Percentiles rank a stretch among this genome's conserved stretches.
These are phyloP conservation scores for Abelmoschus esculentus DNA, from an alignment of 345 rosid genomes.

Conservation along the genomic window DNA sequence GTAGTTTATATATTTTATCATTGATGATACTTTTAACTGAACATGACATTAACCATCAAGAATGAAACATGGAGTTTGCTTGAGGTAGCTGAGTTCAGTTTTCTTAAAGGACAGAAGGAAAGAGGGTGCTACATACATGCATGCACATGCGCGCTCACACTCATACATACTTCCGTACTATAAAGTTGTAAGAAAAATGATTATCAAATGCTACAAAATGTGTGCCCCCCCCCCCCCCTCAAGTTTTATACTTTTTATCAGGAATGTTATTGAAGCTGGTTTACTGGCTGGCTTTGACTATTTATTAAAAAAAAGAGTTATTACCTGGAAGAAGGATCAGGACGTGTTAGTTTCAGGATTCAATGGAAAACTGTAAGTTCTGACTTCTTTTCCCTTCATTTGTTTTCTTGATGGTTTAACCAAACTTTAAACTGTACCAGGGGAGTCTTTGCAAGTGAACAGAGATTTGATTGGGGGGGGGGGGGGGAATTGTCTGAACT, in stretches of 20 bases:
- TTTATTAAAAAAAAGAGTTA: background rate
- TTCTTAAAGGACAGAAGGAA: background rate
- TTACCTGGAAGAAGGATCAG: background rate
- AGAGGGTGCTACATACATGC: background rate
- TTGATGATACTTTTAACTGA: background rate
- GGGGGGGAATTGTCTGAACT: background rate
- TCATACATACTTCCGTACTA: background rate
- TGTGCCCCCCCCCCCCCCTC: background rate
- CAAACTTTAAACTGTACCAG: background rate
- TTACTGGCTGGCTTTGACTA: background rate
- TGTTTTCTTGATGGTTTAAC: background rate
- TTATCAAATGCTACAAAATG: background rate
- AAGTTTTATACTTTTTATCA: background rate
- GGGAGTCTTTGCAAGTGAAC: background rate
- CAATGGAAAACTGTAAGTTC: background rate
- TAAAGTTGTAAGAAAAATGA: background rate
- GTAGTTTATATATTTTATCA: background rate
- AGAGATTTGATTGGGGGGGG: background rate
- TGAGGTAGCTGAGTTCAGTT: background rate
- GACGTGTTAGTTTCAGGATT: background rate
- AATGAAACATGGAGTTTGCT: background rate
- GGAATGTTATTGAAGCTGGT: background rate
- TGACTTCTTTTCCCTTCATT: background rate
- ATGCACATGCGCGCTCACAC: background rate
- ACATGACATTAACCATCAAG: background rate